Evolutionary conservation across 164 flowering plant species (phyloP).

Genomic region (Magnolia kwangsiensis): DNA sequence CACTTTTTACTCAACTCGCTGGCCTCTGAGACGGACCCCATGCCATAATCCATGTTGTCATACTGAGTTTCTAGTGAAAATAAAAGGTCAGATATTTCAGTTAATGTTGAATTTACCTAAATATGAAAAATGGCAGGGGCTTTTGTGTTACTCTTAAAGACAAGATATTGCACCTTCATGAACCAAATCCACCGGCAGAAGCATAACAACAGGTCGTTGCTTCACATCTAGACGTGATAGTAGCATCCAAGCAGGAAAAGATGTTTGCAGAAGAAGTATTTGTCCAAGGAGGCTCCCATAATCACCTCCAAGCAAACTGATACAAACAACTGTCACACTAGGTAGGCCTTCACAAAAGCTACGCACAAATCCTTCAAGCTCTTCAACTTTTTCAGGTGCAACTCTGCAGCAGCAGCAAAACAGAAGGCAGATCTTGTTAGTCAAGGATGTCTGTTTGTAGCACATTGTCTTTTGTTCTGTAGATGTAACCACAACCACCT

Average conservation of each 20-base stretch:
- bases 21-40: conserved; percentile 14
- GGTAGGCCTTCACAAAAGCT: conserved; percentile 64
- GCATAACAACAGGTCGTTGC: conserved; percentile 56
- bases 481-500: conserved; percentile 33
- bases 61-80: conserved; percentile 30
- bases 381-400: conserved; percentile 54
- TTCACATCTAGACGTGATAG: conserved; percentile 62
- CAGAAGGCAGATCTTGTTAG: not conserved
- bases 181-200: conserved; percentile 57
- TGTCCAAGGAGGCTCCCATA: conserved; percentile 42
- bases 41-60: conserved; percentile 30
- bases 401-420: conserved; percentile 39
- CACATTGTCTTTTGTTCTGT: not conserved
- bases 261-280: conserved; percentile 38
- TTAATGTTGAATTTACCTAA: not conserved
- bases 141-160: not conserved
- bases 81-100: conserved; percentile 9
- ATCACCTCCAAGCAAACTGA: conserved; percentile 63
- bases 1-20: conserved; percentile 34
- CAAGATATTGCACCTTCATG: conserved; percentile 47
- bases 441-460: not conserved
- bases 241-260: conserved; percentile 63
- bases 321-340: conserved; percentile 51
- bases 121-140: not conserved
- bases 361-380: conserved; percentile 49